Base-by-base conservation (phyloP, 2,329 filamentous ascomycete genomes). In the Phyllachora maydis region DNA sequence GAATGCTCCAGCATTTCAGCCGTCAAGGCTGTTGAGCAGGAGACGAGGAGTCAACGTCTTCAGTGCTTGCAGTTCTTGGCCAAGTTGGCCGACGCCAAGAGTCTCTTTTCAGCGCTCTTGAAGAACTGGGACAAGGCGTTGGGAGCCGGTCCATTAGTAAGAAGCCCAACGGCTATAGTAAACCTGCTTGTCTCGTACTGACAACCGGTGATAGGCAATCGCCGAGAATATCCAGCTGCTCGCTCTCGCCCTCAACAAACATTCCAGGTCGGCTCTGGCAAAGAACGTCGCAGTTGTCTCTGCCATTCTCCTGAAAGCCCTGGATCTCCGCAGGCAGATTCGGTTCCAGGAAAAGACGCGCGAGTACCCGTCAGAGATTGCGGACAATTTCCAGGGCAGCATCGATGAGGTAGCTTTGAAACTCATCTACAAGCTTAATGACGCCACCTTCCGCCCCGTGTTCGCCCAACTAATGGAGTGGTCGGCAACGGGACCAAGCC, bases 391-490 rank as follows among this genome's bases (percentile, higher is more conserved):
- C 8, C 79, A 91, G 41, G 50, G 53, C 2, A 53, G 56, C 8
- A 40, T 78, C 33, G 74, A 79, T 40, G 64, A 73, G 7, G 67
- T 75, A 8, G 66, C 72, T 0, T 64, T 98, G 28, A 77, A 81
- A 46, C 88, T 93, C 70, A 76, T 92, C 25, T 81, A 91, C 55
- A 95, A 95, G 56, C 65, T 98, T 30, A 95, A 93, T 49, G 88
- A 98, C 42, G 72, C 76, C 1, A 69, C 76, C 1, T 98, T 98
- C 66, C 65, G 83, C 8, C 90, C 88, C 1, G 69, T 98, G 31
- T 98, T 95, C 52, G 62, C 70, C 10, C 67, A 74, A 32, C 54
- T 93, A n/a, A 59, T 90, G 21, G 79, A 91, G 27, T 93, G 83
- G 76, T 64, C 75, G 1, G 58, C 55, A 11, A 51, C 55, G 3